A percentile compares a stretch with the other conserved stretches of the same genome.
Evolutionary conservation across 2,329 filamentous ascomycete genomes (phyloP).

Genomic region (Penicillium olsonii): DNA sequence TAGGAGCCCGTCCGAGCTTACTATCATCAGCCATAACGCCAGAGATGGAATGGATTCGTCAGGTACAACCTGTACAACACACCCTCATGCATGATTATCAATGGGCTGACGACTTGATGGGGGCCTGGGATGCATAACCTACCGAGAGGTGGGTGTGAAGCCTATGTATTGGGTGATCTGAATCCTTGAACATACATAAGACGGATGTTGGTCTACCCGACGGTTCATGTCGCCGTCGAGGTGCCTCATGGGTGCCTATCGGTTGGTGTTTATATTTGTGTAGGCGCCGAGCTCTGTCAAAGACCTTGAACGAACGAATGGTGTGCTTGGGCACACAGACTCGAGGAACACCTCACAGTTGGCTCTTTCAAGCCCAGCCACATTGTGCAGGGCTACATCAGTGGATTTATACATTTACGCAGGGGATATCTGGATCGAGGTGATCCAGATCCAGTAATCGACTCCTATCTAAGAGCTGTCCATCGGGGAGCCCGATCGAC

Average conservation of each 20-base stretch:
- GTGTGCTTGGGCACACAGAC: background rate
- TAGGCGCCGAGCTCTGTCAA: background rate
- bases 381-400: background rate
- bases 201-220: slow-evolving; percentile 5
- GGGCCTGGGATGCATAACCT: background rate
- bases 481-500: slow-evolving; percentile 1
- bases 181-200: background rate
- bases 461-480: background rate
- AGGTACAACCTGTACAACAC: slow-evolving; percentile 14
- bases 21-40: background rate
- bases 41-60: slow-evolving; percentile 1
- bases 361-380: background rate
- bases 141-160: background rate
- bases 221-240: background rate
- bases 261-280: background rate
- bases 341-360: background rate
- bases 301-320: background rate
- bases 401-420: background rate
- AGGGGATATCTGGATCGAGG: slow-evolving; percentile 4
- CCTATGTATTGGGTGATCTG: background rate
- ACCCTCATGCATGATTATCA: slow-evolving; percentile 2
- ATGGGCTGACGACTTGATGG: slow-evolving; percentile 1
- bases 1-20: background rate
- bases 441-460: background rate
- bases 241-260: background rate